These are phyloP conservation scores for Colletotrichum eremochloae DNA, from an alignment of 2,329 filamentous ascomycete species.

Conservation along the genomic window DNA sequence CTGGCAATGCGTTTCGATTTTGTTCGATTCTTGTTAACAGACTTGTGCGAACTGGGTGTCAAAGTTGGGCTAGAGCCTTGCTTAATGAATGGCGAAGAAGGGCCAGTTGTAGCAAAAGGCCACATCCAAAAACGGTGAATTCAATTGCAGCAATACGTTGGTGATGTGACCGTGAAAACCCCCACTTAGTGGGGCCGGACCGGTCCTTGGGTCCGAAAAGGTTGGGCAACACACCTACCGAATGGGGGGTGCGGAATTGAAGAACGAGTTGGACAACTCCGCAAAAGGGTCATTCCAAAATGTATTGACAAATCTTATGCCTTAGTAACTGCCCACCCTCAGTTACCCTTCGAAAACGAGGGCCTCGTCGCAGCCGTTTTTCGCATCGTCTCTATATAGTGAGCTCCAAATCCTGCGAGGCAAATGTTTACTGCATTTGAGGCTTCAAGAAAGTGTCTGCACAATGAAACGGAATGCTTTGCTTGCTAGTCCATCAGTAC, in stretches of 20 bases:
- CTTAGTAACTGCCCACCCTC: not conserved
- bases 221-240: not conserved
- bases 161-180: not conserved
- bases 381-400: not conserved
- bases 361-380: not conserved
- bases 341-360: not conserved
- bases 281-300: not conserved
- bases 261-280: not conserved
- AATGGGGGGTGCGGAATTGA: not conserved
- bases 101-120: too few species aligned
- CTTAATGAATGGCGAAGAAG: too few species aligned
- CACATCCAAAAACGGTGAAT: not conserved
- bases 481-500: not conserved
- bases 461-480: not conserved
- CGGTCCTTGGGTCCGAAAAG: not conserved
- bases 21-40: not conserved
- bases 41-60: not conserved
- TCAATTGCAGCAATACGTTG: not conserved
- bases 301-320: not conserved
- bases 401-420: not conserved
- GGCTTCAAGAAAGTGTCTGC: not conserved
- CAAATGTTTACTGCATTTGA: not conserved
- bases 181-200: not conserved
- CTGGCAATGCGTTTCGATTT: not conserved
- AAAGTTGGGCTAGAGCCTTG: not conserved